Conservation (phyloP, 495 filamentous ascomycete species). For the Wilcoxina mikolae region DNA sequence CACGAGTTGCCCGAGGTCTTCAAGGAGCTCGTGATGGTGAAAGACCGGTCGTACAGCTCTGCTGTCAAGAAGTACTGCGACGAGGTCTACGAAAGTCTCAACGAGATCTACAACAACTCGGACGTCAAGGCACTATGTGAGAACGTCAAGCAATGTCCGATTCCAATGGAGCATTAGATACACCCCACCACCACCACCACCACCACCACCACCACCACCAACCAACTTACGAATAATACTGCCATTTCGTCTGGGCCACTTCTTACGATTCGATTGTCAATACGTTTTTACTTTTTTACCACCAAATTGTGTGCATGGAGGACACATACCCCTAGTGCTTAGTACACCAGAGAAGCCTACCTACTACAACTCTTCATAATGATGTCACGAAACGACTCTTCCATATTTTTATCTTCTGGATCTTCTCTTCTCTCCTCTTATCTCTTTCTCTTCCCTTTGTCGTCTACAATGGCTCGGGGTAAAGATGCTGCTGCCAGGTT, state of each 20-base stretch:
- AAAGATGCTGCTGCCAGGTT: conserved; percentile 3
- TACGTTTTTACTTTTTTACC: background rate
- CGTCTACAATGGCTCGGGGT: background rate
- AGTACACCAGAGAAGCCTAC: background rate
- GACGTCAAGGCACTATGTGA: conserved; percentile 2
- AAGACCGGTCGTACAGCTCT: background rate
- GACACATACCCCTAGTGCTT: background rate
- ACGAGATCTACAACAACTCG: conserved; percentile 1
- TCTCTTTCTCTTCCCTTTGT: background rate
- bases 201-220: background rate
- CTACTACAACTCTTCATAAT: background rate
- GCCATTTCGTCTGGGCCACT: background rate
- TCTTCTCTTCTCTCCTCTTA: background rate
- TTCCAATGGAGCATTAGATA: background rate
- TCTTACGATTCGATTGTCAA: conserved; percentile 1
- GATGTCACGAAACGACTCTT: background rate
- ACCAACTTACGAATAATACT: background rate
- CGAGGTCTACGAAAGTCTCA: conserved; percentile 1
- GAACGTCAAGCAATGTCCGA: conserved; percentile 1
- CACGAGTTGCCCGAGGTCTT: conserved; percentile 3
- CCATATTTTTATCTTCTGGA: background rate
- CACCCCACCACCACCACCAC: background rate
- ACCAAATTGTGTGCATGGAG: conserved; percentile 3
- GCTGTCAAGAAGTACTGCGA: conserved; percentile 9
- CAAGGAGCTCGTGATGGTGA: background rate